Conservation (phyloP, 1,284 basidiomycete genomes). For the Cryptococcus sp. region DNA sequence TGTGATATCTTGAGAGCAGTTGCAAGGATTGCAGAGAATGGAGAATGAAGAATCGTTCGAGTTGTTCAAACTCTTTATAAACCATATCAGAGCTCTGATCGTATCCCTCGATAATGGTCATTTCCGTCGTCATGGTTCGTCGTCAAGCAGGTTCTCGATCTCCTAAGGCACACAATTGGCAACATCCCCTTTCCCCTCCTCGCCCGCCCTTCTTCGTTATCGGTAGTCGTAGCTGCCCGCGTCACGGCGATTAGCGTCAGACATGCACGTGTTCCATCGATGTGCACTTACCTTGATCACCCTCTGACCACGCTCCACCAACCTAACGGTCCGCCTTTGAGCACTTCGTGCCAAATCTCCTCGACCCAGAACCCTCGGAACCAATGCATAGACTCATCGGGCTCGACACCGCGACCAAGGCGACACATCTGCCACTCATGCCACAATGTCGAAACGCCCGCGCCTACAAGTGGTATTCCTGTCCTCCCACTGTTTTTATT, state of each 20-base stretch:
- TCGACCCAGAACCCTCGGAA: constrained; percentile 27
- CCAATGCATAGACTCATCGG: constrained; percentile 41
- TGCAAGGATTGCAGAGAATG: too few relatives aligned
- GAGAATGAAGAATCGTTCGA: neutral
- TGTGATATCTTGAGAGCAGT: neutral
- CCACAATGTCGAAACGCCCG: constrained; percentile 46
- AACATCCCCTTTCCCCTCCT: too few relatives aligned
- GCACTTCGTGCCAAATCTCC: constrained; percentile 36
- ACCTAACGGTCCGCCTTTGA: constrained; percentile 29
- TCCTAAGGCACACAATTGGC: too few relatives aligned
- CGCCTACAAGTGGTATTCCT: constrained; percentile 45
- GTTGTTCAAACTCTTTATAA: neutral
- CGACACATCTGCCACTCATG: constrained; percentile 50
- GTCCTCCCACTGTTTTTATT: neutral
- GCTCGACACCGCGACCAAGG: constrained; percentile 40
- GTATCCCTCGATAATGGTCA: too few relatives aligned
- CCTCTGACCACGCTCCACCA: constrained; percentile 14
- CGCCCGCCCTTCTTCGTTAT: too few relatives aligned
- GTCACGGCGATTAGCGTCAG: too few relatives aligned
- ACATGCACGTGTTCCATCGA: too few relatives aligned
- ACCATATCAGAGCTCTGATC: too few relatives aligned
- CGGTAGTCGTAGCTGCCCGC: too few relatives aligned
- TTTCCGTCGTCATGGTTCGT: too few relatives aligned
- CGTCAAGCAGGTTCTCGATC: too few relatives aligned
- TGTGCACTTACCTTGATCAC: neutral